These are phyloP conservation scores for Phaeotremella fagi DNA, from an alignment of 768 basidiomycete species.

Conservation along the genomic window DNA sequence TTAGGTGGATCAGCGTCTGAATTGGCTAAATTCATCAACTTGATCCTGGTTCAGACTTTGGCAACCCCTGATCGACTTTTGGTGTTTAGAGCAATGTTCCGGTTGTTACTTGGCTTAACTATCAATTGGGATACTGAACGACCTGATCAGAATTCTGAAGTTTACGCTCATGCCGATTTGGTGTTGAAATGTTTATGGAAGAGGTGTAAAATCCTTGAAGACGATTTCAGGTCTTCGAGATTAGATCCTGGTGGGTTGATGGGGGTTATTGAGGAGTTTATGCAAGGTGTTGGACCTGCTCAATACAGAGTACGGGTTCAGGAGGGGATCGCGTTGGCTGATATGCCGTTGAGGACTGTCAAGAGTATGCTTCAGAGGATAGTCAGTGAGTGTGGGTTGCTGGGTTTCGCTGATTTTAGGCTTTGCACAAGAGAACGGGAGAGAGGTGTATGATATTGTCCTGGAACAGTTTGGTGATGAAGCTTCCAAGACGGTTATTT, in stretches of 20 bases:
- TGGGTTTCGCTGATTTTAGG: constrained; percentile 48
- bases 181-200: constrained; percentile 98
- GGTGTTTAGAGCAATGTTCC: constrained; percentile 67
- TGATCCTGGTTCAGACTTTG: constrained; percentile 91
- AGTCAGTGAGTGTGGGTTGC: constrained; percentile 73
- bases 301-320: constrained; percentile 91
- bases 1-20: constrained; percentile 80
- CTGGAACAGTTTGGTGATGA: constrained; percentile 80
- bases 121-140: constrained; percentile 42
- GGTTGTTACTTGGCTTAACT: constrained; percentile 72
- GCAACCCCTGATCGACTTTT: constrained; percentile 84
- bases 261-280: constrained; percentile 86
- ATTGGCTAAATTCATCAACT: constrained; percentile 92
- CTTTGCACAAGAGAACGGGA: constrained; percentile 27
- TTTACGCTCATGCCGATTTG: constrained; percentile 83
- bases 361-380: constrained; percentile 98
- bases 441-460: constrained; percentile 80
- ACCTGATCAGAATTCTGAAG: constrained; percentile 68
- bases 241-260: constrained; percentile 85
- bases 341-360: constrained; percentile 95
- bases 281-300: constrained; percentile 87
- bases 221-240: constrained; percentile 72
- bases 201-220: constrained; percentile 85
- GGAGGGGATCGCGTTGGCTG: constrained; percentile 87
- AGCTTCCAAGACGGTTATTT: constrained; percentile 30